phyloP scores from a whole-genome alignment of 208 protist genomes.

The Endotrypanum monterogeii region DNA sequence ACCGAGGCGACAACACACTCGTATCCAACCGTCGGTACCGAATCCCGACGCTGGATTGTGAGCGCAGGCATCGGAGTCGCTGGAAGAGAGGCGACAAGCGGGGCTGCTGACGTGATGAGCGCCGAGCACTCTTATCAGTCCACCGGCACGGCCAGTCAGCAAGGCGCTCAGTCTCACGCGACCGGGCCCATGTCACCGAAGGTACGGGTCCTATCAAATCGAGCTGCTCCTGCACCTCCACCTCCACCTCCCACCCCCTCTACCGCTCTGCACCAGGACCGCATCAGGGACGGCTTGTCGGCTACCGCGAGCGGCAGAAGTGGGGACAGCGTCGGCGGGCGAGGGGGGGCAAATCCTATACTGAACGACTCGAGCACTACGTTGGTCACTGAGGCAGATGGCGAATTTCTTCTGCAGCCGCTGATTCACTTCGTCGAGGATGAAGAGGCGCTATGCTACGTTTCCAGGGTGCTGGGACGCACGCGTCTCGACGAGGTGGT shows the following conservation, averaged over 20 bases:
- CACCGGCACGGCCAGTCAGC: neutral
- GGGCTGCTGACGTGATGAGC: neutral
- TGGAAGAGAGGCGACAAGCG: neutral
- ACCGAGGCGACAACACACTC: neutral
- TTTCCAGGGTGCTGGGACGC: constrained; percentile 9
- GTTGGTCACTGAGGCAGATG: constrained; percentile 29
- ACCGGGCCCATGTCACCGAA: constrained; percentile 2
- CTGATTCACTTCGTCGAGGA: constrained; percentile 30
- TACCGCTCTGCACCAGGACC: neutral
- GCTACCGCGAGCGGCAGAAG: neutral
- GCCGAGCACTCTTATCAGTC: neutral
- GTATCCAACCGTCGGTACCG: neutral
- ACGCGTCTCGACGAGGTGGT: constrained; percentile 18
- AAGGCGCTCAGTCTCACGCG: neutral
- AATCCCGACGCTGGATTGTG: constrained; percentile 1
- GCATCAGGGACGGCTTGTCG: neutral
- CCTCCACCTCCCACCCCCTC: no score
- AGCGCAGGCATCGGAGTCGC: neutral
- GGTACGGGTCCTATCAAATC: neutral
- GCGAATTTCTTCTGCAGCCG: constrained; percentile 27
- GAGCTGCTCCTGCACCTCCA: neutral
- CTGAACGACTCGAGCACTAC: constrained; percentile 7
- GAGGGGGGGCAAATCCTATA: neutral
- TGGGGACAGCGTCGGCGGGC: neutral
- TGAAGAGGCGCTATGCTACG: constrained; percentile 16